Conservation (phyloP, 768 basidiomycete genomes). For the Lactarius psammicola region DNA sequence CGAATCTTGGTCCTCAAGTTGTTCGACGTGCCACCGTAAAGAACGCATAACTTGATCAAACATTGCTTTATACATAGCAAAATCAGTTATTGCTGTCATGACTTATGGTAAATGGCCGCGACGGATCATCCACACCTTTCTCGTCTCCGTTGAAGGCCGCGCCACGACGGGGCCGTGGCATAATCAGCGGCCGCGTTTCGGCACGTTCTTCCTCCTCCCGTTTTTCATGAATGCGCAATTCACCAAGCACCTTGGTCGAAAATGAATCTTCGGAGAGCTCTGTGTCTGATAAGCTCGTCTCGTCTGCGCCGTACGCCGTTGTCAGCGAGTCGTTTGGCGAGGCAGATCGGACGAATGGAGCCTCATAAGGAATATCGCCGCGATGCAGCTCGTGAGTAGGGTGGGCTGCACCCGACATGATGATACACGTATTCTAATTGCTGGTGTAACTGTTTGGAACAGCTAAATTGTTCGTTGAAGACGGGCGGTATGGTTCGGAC, state of each 20-base stretch:
- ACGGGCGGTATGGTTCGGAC: neutral
- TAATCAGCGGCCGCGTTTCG: slow-evolving; percentile 35
- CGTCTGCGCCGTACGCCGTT: slow-evolving; percentile 47
- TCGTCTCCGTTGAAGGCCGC: slow-evolving; percentile 39
- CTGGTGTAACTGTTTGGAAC: neutral
- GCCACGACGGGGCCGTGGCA: slow-evolving; percentile 33
- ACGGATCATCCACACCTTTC: slow-evolving; percentile 34
- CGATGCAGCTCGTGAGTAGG: slow-evolving; percentile 28
- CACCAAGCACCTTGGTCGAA: slow-evolving; percentile 37
- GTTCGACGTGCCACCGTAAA: slow-evolving; percentile 39
- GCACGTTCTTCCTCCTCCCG: slow-evolving; percentile 41
- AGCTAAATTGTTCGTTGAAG: neutral
- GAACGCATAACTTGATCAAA: slow-evolving; percentile 40
- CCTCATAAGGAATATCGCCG: slow-evolving; percentile 39
- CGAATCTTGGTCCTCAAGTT: slow-evolving; percentile 46
- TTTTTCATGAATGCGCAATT: slow-evolving; percentile 38
- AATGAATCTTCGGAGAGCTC: slow-evolving; percentile 41
- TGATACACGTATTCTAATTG: neutral
- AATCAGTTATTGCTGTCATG: neutral
- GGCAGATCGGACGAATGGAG: slow-evolving; percentile 46
- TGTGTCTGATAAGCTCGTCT: slow-evolving; percentile 44
- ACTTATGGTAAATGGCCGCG: neutral
- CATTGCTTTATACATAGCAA: slow-evolving; percentile 33
- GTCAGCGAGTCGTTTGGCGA: slow-evolving; percentile 50
- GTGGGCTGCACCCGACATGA: slow-evolving; percentile 19